These are phyloP conservation scores for Fonsecaea erecta DNA, from an alignment of 2,329 filamentous ascomycete genomes.

Conservation along the genomic window DNA sequence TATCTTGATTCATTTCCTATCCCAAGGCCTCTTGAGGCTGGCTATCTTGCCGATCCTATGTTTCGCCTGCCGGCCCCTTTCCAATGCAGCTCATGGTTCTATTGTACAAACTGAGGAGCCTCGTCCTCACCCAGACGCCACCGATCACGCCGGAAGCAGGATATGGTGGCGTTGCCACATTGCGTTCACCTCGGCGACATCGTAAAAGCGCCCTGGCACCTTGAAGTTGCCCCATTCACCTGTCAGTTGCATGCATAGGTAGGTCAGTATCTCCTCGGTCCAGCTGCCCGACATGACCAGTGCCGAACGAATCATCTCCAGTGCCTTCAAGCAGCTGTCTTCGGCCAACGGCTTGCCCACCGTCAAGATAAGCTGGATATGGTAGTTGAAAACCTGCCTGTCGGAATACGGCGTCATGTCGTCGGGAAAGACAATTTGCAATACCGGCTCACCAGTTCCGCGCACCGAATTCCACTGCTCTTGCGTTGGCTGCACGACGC, in stretches of 20 bases:
- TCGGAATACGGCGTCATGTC: slow-evolving; percentile 15
- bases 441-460: slow-evolving; percentile 23
- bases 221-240: slow-evolving; percentile 31
- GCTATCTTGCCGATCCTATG: background rate
- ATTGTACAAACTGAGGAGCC: background rate
- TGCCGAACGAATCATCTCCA: slow-evolving; percentile 25
- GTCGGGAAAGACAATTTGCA: slow-evolving; percentile 18
- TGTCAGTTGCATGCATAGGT: slow-evolving; percentile 29
- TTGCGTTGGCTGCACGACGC: slow-evolving; percentile 17
- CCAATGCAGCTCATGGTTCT: background rate
- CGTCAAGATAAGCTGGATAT: slow-evolving; percentile 23
- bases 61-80: background rate
- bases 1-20: background rate
- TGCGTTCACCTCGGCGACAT: slow-evolving; percentile 25
- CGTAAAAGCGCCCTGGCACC: slow-evolving; percentile 26
- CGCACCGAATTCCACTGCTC: slow-evolving; percentile 27
- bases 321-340: slow-evolving; percentile 21
- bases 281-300: slow-evolving; percentile 23
- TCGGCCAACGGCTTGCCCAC: slow-evolving; percentile 13
- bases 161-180: slow-evolving; percentile 6
- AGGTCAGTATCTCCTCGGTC: slow-evolving; percentile 25
- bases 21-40: background rate
- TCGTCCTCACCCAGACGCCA: background rate
- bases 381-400: slow-evolving; percentile 17
- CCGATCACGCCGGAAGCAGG: background rate